phyloP scores from a whole-genome alignment of 768 basidiomycete species.

The Amyloporia xantha region DNA sequence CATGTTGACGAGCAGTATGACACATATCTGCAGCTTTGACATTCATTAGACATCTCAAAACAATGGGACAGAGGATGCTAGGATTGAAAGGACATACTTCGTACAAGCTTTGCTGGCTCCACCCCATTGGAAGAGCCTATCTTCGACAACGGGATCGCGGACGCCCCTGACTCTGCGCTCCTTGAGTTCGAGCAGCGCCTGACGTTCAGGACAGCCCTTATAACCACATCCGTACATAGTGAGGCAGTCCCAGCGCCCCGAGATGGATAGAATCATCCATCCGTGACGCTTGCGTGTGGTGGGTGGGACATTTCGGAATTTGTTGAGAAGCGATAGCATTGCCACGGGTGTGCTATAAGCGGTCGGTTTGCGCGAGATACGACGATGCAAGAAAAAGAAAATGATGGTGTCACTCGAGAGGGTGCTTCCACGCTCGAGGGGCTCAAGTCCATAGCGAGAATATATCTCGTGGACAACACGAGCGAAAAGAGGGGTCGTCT shows the following conservation, averaged over 20 bases:
- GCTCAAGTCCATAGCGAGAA: constrained; percentile 20
- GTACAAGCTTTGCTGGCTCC: constrained; percentile 17
- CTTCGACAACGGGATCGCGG: constrained; percentile 21
- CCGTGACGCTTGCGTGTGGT: constrained; percentile 14
- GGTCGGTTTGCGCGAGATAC: constrained; percentile 13
- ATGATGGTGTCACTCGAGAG: constrained; percentile 15
- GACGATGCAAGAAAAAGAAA: constrained; percentile 24
- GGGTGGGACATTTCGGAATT: constrained; percentile 17
- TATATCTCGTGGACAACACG: constrained; percentile 21
- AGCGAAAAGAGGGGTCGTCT: constrained; percentile 18
- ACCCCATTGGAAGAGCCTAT: constrained; percentile 21
- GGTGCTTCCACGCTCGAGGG: constrained; percentile 18
- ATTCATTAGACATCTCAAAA: background rate
- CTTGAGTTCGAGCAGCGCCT: constrained; percentile 15
- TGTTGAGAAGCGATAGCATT: constrained; percentile 16
- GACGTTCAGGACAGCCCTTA: constrained; percentile 17
- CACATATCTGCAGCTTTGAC: constrained; percentile 11
- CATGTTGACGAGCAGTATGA: constrained; percentile 22
- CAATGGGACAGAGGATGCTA: background rate
- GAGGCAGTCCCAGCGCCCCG: constrained; percentile 23
- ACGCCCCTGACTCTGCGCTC: constrained; percentile 17
- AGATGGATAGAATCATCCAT: constrained; percentile 18
- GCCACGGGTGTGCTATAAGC: constrained; percentile 11
- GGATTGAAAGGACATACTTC: constrained; percentile 9
- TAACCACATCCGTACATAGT: constrained; percentile 18